Base-by-base conservation (phyloP, 192 early-diverging fungal species). In the Linnemannia exigua region DNA sequence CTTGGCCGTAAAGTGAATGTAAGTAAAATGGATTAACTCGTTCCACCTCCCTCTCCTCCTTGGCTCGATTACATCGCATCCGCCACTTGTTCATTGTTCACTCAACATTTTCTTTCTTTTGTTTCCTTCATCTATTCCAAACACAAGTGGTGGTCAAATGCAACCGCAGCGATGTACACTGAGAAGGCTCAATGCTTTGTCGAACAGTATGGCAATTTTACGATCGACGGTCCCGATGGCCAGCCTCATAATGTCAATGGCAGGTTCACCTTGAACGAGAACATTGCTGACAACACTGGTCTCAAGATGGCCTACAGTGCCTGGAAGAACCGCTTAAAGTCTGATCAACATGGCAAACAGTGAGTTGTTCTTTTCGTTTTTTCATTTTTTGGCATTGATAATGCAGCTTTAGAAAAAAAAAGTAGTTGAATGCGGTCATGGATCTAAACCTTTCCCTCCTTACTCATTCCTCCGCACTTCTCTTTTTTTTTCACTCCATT, bases 271-370 rank as follows among this genome's bases (percentile, higher is more conserved):
- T 70, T 94, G 5, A 85, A 85, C 8, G 94, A 95, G 87, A 95
- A 95, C 81, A 71, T 95, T 67, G 92, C 94, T n/a, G 94, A 95
- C 75, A 94, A 94, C 63, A 93, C 93, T 63, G 94, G 94, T 15
- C 17, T 93, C 5, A 76, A 85, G 58, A 85, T 82, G 15, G 79
- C 93, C 14, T 89, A 67, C 31, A 71, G 84, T 12, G 86, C 91
- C 0, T 94, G 92, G 88, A 47, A 70, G 3, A 37, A 48, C 6
- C 73, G 79, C 4, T 67, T 31, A 35, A 67, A 80, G 37, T 74
- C 79, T 0, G 79, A 80, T 15, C 58, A 44, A 0, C 83, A 88
- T 5, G 78, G 84, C 67, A 91, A 90, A 0, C 77, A 74, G 41
- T 76, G 72, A 25, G 80, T 87, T 14, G 5, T 8, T 9, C 6